A percentile compares a stretch with the other conserved stretches of the same genome.
Evolutionary conservation across 1,284 basidiomycete genomes (phyloP).

Genomic region (Fomitopsis pinicola): DNA sequence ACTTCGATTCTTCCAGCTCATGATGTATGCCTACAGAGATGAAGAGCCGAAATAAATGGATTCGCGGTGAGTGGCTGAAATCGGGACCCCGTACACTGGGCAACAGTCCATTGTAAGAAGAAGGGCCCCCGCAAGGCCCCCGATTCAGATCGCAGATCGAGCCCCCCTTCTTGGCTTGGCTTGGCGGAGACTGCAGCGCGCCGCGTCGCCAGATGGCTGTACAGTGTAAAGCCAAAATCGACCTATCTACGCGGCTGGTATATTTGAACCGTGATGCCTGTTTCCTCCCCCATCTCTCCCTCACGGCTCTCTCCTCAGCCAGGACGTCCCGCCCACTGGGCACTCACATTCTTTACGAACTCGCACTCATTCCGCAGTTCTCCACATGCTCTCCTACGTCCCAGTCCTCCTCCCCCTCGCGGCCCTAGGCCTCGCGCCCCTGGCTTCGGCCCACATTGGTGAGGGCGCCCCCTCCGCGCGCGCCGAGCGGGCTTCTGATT

Average conservation of each 20-base stretch:
- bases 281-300: not conserved
- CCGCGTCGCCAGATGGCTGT: too few species aligned
- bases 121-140: too few species aligned
- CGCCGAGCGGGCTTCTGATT: not conserved
- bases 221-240: not conserved
- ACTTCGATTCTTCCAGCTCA: too few species aligned
- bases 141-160: too few species aligned
- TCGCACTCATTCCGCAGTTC: conserved; percentile 9
- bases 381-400: conserved; percentile 20
- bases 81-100: too few species aligned
- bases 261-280: conserved; percentile 1
- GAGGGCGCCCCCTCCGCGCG: not conserved
- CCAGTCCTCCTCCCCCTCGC: conserved; percentile 20
- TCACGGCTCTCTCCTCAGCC: conserved; percentile 4
- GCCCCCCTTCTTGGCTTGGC: too few species aligned
- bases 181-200: too few species aligned
- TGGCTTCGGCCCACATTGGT: conserved; percentile 23
- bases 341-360: conserved; percentile 21
- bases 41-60: too few species aligned
- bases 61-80: too few species aligned
- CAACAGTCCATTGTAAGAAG: too few species aligned
- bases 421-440: conserved; percentile 14
- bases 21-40: too few species aligned
- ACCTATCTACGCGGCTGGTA: conserved; percentile 8
- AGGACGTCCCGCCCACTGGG: conserved; percentile 14